These are phyloP conservation scores for Brettanomyces bruxellensis DNA, from an alignment of 805 yeast genomes.

Conservation along the genomic window DNA sequence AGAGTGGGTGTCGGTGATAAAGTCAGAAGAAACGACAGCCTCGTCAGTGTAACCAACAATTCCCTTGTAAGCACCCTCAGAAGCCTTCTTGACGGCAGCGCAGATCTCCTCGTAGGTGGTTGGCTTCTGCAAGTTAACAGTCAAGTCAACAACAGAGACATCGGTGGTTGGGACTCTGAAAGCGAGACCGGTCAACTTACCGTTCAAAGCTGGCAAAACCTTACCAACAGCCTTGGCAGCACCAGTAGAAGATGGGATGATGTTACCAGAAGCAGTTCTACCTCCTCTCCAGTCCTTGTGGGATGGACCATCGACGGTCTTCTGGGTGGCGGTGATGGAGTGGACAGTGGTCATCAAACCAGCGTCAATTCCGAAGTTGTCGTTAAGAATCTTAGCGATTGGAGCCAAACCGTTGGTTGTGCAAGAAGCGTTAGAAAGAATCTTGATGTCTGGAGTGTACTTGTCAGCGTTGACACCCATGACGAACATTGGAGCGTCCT, in stretches of 20 bases:
- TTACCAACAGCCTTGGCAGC: slow-evolving; percentile 97
- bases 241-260: slow-evolving; percentile 93
- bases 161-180: slow-evolving; percentile 91
- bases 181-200: slow-evolving; percentile 91
- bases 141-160: slow-evolving; percentile 89
- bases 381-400: slow-evolving; percentile 82
- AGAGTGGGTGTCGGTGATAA: slow-evolving; percentile 75
- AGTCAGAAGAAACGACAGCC: slow-evolving; percentile 85
- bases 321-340: slow-evolving; percentile 93
- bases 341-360: slow-evolving; percentile 96
- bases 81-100: slow-evolving; percentile 64
- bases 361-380: slow-evolving; percentile 77
- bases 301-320: slow-evolving; percentile 95
- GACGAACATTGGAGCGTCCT: slow-evolving; percentile 93
- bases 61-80: slow-evolving; percentile 75
- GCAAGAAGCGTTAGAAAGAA: slow-evolving; percentile 90
- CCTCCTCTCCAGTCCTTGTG: slow-evolving; percentile 99
- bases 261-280: slow-evolving; percentile 92
- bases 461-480: slow-evolving; percentile 80
- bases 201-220: slow-evolving; percentile 84
- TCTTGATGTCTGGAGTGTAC: slow-evolving; percentile 66
- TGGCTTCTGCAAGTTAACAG: slow-evolving; percentile 69
- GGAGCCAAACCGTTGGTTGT: slow-evolving; percentile 96
- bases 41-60: slow-evolving; percentile 87
- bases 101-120: slow-evolving; percentile 80